Evolutionary conservation across 176 grass and related monocot genomes (phyloP).

Genomic region (Bolboschoenus planiculmis): DNA sequence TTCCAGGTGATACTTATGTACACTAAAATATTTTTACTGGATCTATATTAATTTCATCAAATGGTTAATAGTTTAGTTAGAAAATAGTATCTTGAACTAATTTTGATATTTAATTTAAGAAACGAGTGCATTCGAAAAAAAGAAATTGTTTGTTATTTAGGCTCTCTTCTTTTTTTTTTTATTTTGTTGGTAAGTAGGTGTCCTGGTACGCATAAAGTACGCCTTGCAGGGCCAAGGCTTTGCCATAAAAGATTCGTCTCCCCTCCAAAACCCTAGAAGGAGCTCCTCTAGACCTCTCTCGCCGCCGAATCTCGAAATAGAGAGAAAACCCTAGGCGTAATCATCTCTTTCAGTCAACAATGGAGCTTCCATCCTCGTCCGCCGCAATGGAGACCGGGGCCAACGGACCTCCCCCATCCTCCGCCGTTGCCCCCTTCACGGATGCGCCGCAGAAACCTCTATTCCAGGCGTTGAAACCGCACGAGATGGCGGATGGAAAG

Average conservation of each 20-base stretch:
- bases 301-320: not conserved
- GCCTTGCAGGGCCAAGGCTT: not conserved
- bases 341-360: not conserved
- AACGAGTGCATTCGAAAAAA: not conserved
- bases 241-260: not conserved
- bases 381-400: not conserved
- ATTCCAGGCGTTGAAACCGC: conserved; percentile 54
- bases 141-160: not conserved
- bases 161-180: not conserved
- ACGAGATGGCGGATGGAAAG: conserved; percentile 65
- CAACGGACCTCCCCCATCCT: not conserved
- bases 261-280: conserved; percentile 14
- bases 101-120: not conserved
- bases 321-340: not conserved
- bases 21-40: not conserved
- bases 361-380: not conserved
- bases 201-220: not conserved
- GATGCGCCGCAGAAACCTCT: conserved; percentile 24
- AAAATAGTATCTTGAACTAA: too few species aligned
- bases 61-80: not conserved
- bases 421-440: not conserved
- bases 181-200: not conserved
- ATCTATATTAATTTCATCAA: not conserved
- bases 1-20: not conserved
- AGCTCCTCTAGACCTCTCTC: not conserved